Evolutionary conservation across 2,329 filamentous ascomycete species (phyloP).

Genomic region (Cordyceps pruinosa): DNA sequence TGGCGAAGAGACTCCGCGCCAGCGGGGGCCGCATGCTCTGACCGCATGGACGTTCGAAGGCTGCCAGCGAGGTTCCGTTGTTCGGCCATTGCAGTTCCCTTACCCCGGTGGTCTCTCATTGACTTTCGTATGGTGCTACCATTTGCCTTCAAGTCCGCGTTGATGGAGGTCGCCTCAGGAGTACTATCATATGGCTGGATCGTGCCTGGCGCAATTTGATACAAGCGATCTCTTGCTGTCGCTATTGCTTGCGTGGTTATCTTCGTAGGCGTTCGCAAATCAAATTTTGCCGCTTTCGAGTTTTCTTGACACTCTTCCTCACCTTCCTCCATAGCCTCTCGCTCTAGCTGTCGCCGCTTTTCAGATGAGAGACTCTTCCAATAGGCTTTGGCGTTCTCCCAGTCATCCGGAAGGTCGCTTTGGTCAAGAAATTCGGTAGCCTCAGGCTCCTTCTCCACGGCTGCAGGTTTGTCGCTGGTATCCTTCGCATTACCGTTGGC

Average conservation of each 20-base stretch:
- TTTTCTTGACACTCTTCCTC: conserved; percentile 30
- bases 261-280: not conserved
- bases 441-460: not conserved
- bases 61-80: conserved; percentile 15
- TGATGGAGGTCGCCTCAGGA: not conserved
- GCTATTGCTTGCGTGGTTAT: conserved; percentile 21
- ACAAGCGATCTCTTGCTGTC: conserved; percentile 22
- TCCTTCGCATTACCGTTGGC: not conserved
- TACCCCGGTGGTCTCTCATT: conserved; percentile 11
- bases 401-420: conserved; percentile 37
- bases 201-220: conserved; percentile 34
- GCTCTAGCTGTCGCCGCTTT: conserved; percentile 55
- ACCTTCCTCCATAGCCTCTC: conserved; percentile 44
- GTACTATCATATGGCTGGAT: conserved; percentile 21
- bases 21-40: not conserved
- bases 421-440: not conserved
- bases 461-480: not conserved
- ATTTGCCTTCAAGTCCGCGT: not conserved
- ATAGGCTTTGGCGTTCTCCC: conserved; percentile 62
- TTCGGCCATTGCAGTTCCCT: not conserved
- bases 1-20: not conserved
- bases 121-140: conserved; percentile 16
- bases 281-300: not conserved
- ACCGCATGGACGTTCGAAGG: conserved; percentile 26
- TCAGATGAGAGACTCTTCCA: conserved; percentile 61